A percentile compares a stretch with the other conserved stretches of the same genome.
Evolutionary conservation across 78 protist genomes (phyloP).

Genomic region (Monosiga brevicollis): DNA sequence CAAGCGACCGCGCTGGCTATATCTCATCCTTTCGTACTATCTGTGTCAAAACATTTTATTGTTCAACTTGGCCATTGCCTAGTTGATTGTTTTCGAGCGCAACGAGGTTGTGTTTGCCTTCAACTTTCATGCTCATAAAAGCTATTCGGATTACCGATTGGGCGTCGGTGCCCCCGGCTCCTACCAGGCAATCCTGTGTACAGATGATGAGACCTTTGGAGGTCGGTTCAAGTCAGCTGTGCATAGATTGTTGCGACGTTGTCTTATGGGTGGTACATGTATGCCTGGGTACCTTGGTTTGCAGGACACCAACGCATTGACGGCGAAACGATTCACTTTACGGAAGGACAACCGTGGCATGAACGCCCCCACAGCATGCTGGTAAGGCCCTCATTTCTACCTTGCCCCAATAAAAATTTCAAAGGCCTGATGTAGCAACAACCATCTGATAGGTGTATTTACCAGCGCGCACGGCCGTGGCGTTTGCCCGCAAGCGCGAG

Average conservation of each 20-base stretch:
- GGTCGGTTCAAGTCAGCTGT: neutral
- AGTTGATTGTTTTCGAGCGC: constrained; percentile 71
- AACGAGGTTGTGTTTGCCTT: constrained; percentile 53
- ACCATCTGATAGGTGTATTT: too few relatives aligned
- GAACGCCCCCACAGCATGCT: neutral
- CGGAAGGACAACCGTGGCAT: neutral
- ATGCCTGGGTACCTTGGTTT: neutral
- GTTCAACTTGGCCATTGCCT: too few relatives aligned
- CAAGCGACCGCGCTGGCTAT: too few relatives aligned
- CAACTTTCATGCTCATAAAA: constrained; percentile 67
- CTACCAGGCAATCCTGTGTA: constrained; percentile 21
- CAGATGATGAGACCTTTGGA: constrained; percentile 46
- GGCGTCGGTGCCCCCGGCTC: constrained; percentile 8
- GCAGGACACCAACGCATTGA: neutral
- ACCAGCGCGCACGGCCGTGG: too few relatives aligned
- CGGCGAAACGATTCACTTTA: neutral
- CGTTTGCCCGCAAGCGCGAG: too few relatives aligned
- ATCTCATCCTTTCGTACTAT: too few relatives aligned
- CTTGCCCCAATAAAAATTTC: neutral
- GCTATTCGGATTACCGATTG: constrained; percentile 56
- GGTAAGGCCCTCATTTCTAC: neutral
- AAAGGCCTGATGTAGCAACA: too few relatives aligned
- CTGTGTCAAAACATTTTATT: too few relatives aligned
- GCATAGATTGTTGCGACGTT: too few relatives aligned
- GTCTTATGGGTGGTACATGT: neutral